Evolutionary conservation across 140 eudicot genomes (phyloP).

Genomic region (Oenanthe javanica): DNA sequence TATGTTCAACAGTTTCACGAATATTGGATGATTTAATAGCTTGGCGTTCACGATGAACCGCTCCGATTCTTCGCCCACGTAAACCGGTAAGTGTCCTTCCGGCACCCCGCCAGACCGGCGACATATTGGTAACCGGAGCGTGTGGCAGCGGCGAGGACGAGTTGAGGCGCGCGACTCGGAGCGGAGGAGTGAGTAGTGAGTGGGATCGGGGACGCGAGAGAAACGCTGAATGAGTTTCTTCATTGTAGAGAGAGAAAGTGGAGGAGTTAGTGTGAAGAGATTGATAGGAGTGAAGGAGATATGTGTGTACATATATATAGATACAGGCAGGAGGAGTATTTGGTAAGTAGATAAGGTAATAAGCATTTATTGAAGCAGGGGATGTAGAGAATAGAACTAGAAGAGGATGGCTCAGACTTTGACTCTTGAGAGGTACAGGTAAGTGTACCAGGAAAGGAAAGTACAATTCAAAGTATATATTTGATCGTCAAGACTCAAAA

Average conservation of each 20-base stretch:
- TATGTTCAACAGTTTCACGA: neutral
- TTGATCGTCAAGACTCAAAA: no score
- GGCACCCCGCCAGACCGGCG: neutral
- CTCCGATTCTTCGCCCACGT: neutral
- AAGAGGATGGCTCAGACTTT: no score
- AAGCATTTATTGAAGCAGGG: no score
- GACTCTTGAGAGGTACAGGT: neutral
- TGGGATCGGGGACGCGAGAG: neutral
- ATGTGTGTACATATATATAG: neutral
- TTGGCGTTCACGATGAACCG: neutral
- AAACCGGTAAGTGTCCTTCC: neutral
- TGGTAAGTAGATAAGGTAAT: no score
- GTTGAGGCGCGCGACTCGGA: neutral
- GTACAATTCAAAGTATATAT: neutral
- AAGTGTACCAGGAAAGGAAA: neutral
- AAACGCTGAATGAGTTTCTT: neutral
- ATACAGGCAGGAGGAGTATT: no score
- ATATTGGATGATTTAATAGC: neutral
- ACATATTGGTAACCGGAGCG: neutral
- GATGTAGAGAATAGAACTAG: no score
- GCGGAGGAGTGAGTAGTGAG: neutral
- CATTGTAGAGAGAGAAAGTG: neutral
- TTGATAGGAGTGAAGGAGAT: neutral
- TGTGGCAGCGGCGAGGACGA: neutral
- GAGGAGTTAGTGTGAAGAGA: neutral